Conservation (phyloP, 768 basidiomycete species). For the Coprinopsis sp. region DNA sequence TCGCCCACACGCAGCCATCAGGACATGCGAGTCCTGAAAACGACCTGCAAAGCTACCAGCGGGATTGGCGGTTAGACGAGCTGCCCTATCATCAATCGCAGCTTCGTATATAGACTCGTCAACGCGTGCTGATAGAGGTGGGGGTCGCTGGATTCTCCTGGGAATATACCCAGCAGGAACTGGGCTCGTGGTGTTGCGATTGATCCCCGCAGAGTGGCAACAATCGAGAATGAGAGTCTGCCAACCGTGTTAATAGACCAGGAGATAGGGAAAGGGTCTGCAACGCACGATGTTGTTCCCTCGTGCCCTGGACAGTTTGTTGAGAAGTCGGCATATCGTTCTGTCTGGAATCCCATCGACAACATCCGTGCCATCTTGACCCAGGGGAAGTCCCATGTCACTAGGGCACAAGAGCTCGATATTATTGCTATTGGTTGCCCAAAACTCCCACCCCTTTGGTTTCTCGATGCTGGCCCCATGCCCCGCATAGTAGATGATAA, state of each 20-base stretch:
- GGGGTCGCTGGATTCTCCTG: conserved; percentile 24
- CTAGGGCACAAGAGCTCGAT: conserved; percentile 33
- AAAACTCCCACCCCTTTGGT: conserved; percentile 26
- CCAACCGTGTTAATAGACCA: not conserved
- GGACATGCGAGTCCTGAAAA: conserved; percentile 33
- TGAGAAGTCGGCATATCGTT: conserved; percentile 33
- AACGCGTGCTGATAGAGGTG: conserved; percentile 25
- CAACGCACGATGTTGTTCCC: conserved; percentile 41
- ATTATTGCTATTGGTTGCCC: conserved; percentile 20
- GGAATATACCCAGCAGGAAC: conserved; percentile 12
- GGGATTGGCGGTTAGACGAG: too few species aligned
- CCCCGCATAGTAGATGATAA: conserved; percentile 43
- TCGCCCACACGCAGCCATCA: conserved; percentile 39
- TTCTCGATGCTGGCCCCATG: conserved; percentile 33
- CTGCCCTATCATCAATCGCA: conserved; percentile 11
- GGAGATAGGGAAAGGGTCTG: not conserved
- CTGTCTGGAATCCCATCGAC: conserved; percentile 39
- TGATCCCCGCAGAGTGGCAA: conserved; percentile 38
- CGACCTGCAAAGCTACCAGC: conserved; percentile 19
- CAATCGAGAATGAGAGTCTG: conserved; percentile 46
- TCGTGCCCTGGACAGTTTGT: conserved; percentile 30
- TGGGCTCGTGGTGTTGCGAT: conserved; percentile 16
- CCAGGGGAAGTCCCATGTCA: conserved; percentile 21
- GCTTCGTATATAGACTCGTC: conserved; percentile 12
- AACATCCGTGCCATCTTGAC: conserved; percentile 7